phyloP scores from a whole-genome alignment of 1,284 basidiomycete genomes.

The Trichosporon faecale region DNA sequence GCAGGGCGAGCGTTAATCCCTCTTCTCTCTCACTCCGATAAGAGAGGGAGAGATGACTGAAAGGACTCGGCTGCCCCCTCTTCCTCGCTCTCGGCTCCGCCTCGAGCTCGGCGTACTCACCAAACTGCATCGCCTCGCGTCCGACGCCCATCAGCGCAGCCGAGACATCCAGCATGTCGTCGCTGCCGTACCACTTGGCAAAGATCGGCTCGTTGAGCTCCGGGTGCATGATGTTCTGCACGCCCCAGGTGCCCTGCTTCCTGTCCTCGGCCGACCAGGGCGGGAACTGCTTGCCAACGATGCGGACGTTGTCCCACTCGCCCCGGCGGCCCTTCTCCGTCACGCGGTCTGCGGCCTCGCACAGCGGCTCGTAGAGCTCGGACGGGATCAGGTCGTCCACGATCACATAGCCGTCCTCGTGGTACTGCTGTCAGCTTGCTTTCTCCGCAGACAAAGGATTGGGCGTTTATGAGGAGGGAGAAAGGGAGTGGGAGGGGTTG shows the following conservation, averaged over 20 bases:
- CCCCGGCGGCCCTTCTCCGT: slow-evolving; percentile 62
- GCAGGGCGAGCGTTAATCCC: background rate
- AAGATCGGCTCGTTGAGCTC: slow-evolving; percentile 62
- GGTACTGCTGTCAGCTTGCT: slow-evolving; percentile 54
- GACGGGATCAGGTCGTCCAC: slow-evolving; percentile 61
- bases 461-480: too few relatives aligned
- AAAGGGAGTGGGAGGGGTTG: too few relatives aligned
- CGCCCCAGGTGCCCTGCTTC: slow-evolving; percentile 63
- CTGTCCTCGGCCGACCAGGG: slow-evolving; percentile 57
- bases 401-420: slow-evolving; percentile 68
- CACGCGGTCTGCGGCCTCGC: slow-evolving; percentile 59
- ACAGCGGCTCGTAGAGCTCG: slow-evolving; percentile 54
- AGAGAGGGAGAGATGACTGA: background rate
- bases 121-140: slow-evolving; percentile 65
- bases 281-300: slow-evolving; percentile 78
- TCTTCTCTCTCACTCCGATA: background rate
- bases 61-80: too few relatives aligned
- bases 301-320: slow-evolving; percentile 65
- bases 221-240: slow-evolving; percentile 76
- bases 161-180: slow-evolving; percentile 57
- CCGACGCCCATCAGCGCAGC: slow-evolving; percentile 60
- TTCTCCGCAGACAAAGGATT: background rate
- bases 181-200: slow-evolving; percentile 66
- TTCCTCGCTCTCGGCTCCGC: background rate
- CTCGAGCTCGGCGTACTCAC: slow-evolving; percentile 55